phyloP scores from a whole-genome alignment of 176 grass and related monocot species.

The Panicum miliaceum region DNA sequence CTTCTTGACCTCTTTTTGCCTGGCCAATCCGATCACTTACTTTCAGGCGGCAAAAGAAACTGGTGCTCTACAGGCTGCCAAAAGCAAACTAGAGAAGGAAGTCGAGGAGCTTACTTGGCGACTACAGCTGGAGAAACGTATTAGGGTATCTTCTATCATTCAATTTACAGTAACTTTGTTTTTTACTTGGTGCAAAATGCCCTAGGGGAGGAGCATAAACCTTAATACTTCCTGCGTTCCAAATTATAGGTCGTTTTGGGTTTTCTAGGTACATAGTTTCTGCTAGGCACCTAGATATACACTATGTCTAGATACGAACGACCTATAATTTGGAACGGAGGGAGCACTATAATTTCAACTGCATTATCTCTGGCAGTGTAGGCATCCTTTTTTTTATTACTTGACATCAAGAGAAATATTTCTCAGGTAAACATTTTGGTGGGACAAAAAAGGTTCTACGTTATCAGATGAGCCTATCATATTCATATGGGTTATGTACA shows the following conservation, averaged over 20 bases:
- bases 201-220: conserved; percentile 20
- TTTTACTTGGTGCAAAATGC: conserved; percentile 29
- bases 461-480: not conserved
- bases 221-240: not conserved
- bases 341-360: not conserved
- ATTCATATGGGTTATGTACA: conserved; percentile 2
- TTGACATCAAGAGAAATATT: not conserved
- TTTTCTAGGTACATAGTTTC: no score
- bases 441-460: not conserved
- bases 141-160: conserved; percentile 49
- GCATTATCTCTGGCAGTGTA: not conserved
- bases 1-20: conserved; percentile 27
- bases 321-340: no score
- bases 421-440: not conserved
- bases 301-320: no score
- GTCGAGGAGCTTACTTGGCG: conserved; percentile 90
- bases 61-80: conserved; percentile 92
- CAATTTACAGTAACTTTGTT: conserved; percentile 19
- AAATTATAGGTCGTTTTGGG: no score
- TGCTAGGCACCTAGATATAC: no score
- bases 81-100: conserved; percentile 96
- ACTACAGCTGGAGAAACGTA: conserved; percentile 83
- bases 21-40: conserved; percentile 29
- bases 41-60: conserved; percentile 96
- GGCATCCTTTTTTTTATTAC: conserved; percentile 23